Percentiles rank a stretch among this genome's conserved stretches.
phyloP scores from a whole-genome alignment of 2,329 filamentous ascomycete species.

The Huntiella abstrusa region DNA sequence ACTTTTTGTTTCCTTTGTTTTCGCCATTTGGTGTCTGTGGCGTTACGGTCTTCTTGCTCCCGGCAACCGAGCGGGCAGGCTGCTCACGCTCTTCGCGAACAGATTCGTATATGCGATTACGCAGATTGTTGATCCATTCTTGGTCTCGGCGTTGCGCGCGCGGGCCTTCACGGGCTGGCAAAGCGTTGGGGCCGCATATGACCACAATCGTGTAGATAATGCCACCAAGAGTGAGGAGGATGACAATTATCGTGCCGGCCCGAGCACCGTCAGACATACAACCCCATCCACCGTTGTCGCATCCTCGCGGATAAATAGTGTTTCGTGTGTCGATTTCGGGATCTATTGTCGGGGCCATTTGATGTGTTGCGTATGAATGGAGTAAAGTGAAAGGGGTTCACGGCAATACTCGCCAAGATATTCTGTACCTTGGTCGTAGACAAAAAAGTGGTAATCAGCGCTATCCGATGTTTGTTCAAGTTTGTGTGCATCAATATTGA shows the following conservation, averaged over 20 bases:
- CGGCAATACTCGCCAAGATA: too few relatives aligned
- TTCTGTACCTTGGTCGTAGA: too few relatives aligned
- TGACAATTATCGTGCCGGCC: constrained; percentile 2
- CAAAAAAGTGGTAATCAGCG: too few relatives aligned
- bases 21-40: too few relatives aligned
- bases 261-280: constrained; percentile 5
- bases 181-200: neutral
- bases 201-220: neutral
- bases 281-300: constrained; percentile 4
- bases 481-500: too few relatives aligned
- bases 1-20: too few relatives aligned
- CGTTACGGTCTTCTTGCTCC: too few relatives aligned
- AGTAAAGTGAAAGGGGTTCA: too few relatives aligned
- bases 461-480: too few relatives aligned
- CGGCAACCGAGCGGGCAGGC: too few relatives aligned
- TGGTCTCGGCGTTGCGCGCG: neutral
- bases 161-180: neutral
- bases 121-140: neutral
- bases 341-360: neutral
- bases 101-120: neutral
- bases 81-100: neutral
- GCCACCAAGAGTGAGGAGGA: neutral
- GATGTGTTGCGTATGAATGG: neutral
- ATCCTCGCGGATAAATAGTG: constrained; percentile 2
- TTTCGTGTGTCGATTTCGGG: too few relatives aligned